Evolutionary conservation across 257 asterid species (phyloP).

Genomic region (Nicotiana paniculata): DNA sequence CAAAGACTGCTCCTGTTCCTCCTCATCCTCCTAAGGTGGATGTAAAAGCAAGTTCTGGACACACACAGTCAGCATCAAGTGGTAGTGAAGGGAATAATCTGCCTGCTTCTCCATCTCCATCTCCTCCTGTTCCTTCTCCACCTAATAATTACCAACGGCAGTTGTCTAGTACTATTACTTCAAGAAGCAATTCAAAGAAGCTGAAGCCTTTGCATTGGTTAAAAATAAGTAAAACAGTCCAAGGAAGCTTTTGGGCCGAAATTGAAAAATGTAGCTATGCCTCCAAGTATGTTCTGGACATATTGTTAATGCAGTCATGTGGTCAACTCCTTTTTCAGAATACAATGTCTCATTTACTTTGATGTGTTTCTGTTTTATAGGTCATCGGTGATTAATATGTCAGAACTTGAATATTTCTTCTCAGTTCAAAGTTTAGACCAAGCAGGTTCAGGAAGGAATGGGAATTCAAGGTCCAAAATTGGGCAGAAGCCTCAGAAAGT

Average conservation of each 20-base stretch:
- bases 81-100: not conserved
- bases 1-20: slow-evolving; percentile 14
- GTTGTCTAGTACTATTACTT: slow-evolving; percentile 18
- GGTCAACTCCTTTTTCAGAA: not conserved
- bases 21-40: slow-evolving; percentile 48
- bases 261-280: slow-evolving; percentile 71
- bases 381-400: slow-evolving; percentile 68
- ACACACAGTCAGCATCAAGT: too few relatives aligned
- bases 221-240: slow-evolving; percentile 69
- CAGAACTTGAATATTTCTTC: slow-evolving; percentile 86
- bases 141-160: slow-evolving; percentile 33
- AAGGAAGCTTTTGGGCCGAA: slow-evolving; percentile 91
- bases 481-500: slow-evolving; percentile 59
- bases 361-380: slow-evolving; percentile 37
- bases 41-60: too few relatives aligned
- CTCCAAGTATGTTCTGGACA: slow-evolving; percentile 38
- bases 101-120: slow-evolving; percentile 1
- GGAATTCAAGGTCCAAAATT: slow-evolving; percentile 26
- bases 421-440: slow-evolving; percentile 44
- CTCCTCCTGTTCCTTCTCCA: slow-evolving; percentile 31
- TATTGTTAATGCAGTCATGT: not conserved
- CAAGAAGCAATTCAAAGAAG: slow-evolving; percentile 11
- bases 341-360: not conserved
- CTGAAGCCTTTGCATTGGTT: slow-evolving; percentile 88
- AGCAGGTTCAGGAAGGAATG: slow-evolving; percentile 17